A percentile compares a stretch with the other conserved stretches of the same genome.
Evolutionary conservation across 2,329 filamentous ascomycete genomes (phyloP).

Genomic region (Penicillium brevicompactum): DNA sequence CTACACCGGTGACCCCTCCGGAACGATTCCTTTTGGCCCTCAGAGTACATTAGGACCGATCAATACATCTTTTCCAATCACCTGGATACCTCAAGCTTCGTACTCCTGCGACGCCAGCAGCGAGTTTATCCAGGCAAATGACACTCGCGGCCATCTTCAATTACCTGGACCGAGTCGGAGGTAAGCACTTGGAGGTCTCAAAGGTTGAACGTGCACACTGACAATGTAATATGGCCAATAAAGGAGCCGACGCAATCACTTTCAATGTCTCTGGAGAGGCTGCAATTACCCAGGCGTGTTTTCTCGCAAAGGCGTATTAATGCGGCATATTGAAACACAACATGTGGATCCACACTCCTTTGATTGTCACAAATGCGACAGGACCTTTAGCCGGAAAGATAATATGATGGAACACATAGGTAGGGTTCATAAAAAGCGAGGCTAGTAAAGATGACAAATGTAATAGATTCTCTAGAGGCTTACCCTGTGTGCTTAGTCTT

Average conservation of each 20-base stretch:
- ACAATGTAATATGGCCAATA: not conserved
- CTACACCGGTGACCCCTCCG: not conserved
- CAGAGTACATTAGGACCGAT: not conserved
- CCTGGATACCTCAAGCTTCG: not conserved
- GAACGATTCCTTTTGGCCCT: not conserved
- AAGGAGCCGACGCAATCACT: not conserved
- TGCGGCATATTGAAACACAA: not conserved
- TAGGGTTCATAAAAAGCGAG: not conserved
- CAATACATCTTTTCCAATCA: not conserved
- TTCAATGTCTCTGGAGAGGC: not conserved
- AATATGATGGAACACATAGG: not conserved
- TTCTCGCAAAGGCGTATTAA: not conserved
- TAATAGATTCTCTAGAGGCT: too few relatives aligned
- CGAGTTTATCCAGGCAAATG: not conserved
- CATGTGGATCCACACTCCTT: not conserved
- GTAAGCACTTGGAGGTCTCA: not conserved
- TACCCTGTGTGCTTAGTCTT: too few relatives aligned
- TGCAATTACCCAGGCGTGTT: not conserved
- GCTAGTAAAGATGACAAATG: not conserved
- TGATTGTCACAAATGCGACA: not conserved
- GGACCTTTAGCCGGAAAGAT: not conserved
- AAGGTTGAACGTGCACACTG: not conserved
- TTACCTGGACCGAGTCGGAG: not conserved
- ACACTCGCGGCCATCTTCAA: too few relatives aligned
- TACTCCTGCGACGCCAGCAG: not conserved